Conservation (phyloP, 345 rosid species). For the Draba incana region DNA sequence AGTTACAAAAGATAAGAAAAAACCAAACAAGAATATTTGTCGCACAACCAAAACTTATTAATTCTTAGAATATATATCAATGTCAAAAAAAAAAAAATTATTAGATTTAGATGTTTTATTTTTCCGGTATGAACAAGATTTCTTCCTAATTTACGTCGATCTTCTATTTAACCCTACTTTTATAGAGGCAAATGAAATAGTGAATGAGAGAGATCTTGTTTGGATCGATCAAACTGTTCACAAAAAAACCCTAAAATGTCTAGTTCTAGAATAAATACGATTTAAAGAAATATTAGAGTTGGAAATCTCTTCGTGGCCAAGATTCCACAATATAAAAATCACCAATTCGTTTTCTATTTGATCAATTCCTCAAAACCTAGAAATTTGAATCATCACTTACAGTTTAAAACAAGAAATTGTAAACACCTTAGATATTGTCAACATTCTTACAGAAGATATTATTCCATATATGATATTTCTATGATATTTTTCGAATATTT, state of each 20-base stretch:
- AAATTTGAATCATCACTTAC: too few species aligned
- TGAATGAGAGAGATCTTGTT: too few species aligned
- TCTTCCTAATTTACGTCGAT: not conserved
- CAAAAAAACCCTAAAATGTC: not conserved
- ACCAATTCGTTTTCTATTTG: not conserved
- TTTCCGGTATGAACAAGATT: not conserved
- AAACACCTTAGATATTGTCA: too few species aligned
- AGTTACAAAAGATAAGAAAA: not conserved
- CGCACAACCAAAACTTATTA: not conserved
- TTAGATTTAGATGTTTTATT: too few species aligned
- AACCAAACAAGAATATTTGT: not conserved
- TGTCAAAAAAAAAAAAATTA: not conserved
- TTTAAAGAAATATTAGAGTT: not conserved
- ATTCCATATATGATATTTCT: too few species aligned
- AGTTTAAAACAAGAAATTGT: too few species aligned
- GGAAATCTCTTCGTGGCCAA: not conserved
- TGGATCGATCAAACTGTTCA: too few species aligned
- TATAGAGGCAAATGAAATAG: too few species aligned
- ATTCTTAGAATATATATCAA: not conserved
- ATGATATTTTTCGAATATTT: too few species aligned
- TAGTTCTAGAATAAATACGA: not conserved
- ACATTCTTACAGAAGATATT: too few species aligned
- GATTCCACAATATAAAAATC: not conserved
- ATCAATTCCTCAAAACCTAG: too few species aligned
- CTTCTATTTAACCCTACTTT: not conserved